These are phyloP conservation scores for Houttuynia cordata DNA, from an alignment of 164 flowering plant genomes.

Conservation along the genomic window DNA sequence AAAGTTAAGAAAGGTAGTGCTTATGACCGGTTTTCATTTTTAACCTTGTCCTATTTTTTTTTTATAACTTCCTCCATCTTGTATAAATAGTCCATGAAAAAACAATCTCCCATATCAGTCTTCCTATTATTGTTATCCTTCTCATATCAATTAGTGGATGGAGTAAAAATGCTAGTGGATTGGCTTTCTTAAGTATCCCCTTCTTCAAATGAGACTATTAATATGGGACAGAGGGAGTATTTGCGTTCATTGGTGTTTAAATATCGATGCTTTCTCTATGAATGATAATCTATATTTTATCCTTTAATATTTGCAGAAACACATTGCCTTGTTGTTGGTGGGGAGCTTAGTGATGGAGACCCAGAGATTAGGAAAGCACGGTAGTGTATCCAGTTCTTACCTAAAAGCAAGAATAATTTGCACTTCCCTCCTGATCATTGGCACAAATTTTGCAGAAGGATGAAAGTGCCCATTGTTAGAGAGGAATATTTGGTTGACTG, in stretches of 20 bases:
- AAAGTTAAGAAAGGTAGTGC: slow-evolving; percentile 75
- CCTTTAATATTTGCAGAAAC: slow-evolving; percentile 36
- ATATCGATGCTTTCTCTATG: not conserved
- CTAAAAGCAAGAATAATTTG: not conserved
- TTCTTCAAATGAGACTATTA: too few relatives aligned
- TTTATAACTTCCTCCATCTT: not conserved
- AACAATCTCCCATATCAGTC: too few relatives aligned
- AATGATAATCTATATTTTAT: not conserved
- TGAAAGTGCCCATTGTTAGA: slow-evolving; percentile 79
- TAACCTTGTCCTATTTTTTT: not conserved
- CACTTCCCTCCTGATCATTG: not conserved
- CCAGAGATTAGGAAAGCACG: slow-evolving; percentile 74
- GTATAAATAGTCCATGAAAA: too few relatives aligned
- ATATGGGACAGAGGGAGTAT: too few relatives aligned
- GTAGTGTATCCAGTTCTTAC: slow-evolving; percentile 17
- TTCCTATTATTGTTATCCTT: too few relatives aligned
- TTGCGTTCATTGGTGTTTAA: not conserved
- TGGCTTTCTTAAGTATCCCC: too few relatives aligned
- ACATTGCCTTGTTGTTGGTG: slow-evolving; percentile 65
- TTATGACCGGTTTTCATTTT: not conserved
- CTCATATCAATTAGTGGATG: too few relatives aligned
- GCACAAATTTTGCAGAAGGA: slow-evolving; percentile 42
- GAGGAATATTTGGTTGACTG: slow-evolving; percentile 81
- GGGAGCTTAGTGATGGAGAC: slow-evolving; percentile 25
- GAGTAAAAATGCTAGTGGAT: too few relatives aligned